phyloP scores from a whole-genome alignment of 495 filamentous ascomycete species.

The Hyphodiscus hymeniophilus region DNA sequence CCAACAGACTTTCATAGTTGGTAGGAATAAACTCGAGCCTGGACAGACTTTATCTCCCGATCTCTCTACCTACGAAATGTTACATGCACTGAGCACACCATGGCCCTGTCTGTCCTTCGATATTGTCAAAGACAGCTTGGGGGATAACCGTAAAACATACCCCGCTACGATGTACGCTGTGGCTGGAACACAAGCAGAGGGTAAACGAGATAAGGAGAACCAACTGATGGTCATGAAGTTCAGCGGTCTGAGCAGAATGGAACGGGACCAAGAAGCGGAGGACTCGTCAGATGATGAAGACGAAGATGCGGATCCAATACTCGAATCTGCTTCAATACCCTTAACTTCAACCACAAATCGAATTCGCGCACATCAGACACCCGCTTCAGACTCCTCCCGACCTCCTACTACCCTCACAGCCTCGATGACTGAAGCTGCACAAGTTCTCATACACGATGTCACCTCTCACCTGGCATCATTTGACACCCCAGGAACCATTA shows the following conservation, averaged over 20 bases:
- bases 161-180: constrained; percentile 92
- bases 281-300: constrained; percentile 62
- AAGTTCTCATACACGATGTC: constrained; percentile 89
- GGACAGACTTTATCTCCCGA: constrained; percentile 89
- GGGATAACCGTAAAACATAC: constrained; percentile 81
- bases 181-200: constrained; percentile 85
- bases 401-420: constrained; percentile 77
- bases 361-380: constrained; percentile 72
- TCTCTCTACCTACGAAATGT: constrained; percentile 87
- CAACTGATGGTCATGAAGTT: constrained; percentile 93
- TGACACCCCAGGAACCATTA: constrained; percentile 72
- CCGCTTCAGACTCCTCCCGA: constrained; percentile 56
- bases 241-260: constrained; percentile 80
- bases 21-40: constrained; percentile 73
- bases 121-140: constrained; percentile 78
- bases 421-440: constrained; percentile 79
- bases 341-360: constrained; percentile 83
- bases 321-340: constrained; percentile 85
- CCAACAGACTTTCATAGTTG: constrained; percentile 85
- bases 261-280: constrained; percentile 50
- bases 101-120: constrained; percentile 98
- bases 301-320: constrained; percentile 83
- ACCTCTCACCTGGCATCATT: constrained; percentile 80
- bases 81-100: constrained; percentile 81
- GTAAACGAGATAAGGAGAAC: constrained; percentile 68